These are phyloP conservation scores for Hypoxylon perforatum DNA, from an alignment of 495 filamentous ascomycete genomes.

Conservation along the genomic window DNA sequence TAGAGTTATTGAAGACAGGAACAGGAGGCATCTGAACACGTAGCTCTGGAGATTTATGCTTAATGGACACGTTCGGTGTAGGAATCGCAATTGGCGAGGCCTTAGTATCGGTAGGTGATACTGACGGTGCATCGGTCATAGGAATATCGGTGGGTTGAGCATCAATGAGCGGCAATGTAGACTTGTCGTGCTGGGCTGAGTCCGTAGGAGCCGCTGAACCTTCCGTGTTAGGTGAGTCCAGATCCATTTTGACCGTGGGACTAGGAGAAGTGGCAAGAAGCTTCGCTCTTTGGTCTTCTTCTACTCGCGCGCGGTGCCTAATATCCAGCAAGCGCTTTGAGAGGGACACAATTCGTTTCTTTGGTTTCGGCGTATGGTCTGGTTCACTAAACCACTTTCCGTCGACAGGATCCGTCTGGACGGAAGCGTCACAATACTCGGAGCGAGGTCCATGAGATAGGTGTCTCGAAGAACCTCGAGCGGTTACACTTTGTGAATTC, in stretches of 20 bases:
- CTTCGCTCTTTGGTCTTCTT: conserved; percentile 48
- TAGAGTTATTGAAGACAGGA: conserved; percentile 49
- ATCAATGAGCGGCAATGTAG: conserved; percentile 2
- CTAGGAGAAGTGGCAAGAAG: conserved; percentile 25
- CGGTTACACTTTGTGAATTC: conserved; percentile 29
- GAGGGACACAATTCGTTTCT: conserved; percentile 56
- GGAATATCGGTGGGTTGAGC: conserved; percentile 25
- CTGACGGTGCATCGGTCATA: conserved; percentile 39
- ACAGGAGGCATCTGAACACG: conserved; percentile 64
- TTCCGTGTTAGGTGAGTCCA: conserved; percentile 44
- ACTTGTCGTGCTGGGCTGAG: conserved; percentile 20
- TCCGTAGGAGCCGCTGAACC: conserved; percentile 19
- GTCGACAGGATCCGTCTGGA: conserved; percentile 62
- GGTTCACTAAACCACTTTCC: conserved; percentile 55
- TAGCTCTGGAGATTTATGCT: conserved; percentile 56
- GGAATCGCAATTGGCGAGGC: neutral
- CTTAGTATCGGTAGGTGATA: conserved; percentile 35
- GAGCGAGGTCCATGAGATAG: conserved; percentile 46
- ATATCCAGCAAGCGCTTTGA: conserved; percentile 60
- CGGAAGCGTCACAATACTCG: conserved; percentile 57
- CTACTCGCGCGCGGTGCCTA: conserved; percentile 52
- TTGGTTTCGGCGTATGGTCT: conserved; percentile 45
- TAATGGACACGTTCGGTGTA: conserved; percentile 33
- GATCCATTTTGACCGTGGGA: conserved; percentile 47
- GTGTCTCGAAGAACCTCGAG: conserved; percentile 43